phyloP scores from a whole-genome alignment of 2,329 filamentous ascomycete genomes.

The Dactylellina cionopaga region DNA sequence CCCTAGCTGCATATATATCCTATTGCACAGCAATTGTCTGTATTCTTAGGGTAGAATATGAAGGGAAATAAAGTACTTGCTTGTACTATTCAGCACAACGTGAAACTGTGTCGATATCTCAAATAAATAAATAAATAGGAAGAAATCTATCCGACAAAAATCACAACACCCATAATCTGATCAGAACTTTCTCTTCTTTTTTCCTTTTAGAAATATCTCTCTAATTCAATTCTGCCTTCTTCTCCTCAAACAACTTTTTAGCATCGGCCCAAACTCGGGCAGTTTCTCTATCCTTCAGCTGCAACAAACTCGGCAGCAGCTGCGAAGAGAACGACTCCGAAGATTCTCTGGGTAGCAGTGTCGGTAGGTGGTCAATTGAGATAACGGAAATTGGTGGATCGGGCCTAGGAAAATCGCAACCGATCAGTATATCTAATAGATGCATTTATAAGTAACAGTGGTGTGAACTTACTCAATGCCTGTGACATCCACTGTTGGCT shows the following conservation, averaged over 20 bases:
- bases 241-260: slow-evolving; percentile 83
- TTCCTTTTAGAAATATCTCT: no score
- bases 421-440: background rate
- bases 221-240: slow-evolving; percentile 75
- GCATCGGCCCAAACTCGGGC: slow-evolving; percentile 85
- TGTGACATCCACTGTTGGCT: slow-evolving; percentile 75
- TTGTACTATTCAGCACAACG: no score
- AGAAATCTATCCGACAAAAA: no score
- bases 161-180: no score
- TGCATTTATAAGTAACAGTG: background rate
- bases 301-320: slow-evolving; percentile 78
- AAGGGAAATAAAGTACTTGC: no score
- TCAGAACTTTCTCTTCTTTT: background rate
- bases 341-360: slow-evolving; percentile 83
- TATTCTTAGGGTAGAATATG: no score
- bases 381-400: slow-evolving; percentile 78
- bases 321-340: slow-evolving; percentile 84
- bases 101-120: no score
- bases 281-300: slow-evolving; percentile 78
- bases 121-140: no score
- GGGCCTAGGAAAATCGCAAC: slow-evolving; percentile 31
- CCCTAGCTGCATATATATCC: no score
- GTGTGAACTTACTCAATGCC: slow-evolving; percentile 43
- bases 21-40: no score
- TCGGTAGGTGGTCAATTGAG: slow-evolving; percentile 85